Base-by-base conservation (phyloP, 805 yeast species). In the Kluyveromyces lactis region DNA sequence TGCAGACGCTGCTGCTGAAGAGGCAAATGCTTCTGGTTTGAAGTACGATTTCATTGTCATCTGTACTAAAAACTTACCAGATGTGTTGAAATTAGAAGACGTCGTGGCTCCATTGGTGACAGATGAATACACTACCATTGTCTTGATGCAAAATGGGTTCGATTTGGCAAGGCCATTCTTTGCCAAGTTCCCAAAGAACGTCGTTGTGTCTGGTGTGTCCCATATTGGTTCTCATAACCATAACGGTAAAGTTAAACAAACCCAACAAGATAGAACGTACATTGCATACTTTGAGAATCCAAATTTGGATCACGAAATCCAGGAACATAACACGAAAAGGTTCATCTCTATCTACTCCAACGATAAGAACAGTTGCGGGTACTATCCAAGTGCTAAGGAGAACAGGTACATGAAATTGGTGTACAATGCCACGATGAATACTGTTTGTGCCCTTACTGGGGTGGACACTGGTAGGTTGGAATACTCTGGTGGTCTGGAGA, bases 391-490 rank as follows among this genome's bases (percentile, higher is more conserved):
- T 48, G 73, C 71, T 33, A 68, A 68, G 54, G 66, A 55, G 55
- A 65, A 72, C 29, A 66, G 94, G 47, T 80, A 84, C 76, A 63
- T 69, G 41, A 83, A 83, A 55, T 67, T 83, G 45, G 69, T 83
- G 11, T 82, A 81, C 62, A 83, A 82, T 55, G 79, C 84, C 16
- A 63, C 80, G 1, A 64, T 77, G 53, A 83, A 83, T 61, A 71
- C 87, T 5, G 60, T 73, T 4, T 69, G 81, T 43, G 75, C 85
- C 0, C 55, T 80, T 34, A 72, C 80, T 2, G 71, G 72, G 11
- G 57, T 76, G 8, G 86, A 79, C 48, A 67, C 71, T n/a, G 82
- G 80, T 15, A 66, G 82, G 36, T 48, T 75, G 23, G 67, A 60
- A 42, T 54, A 65, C 23, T 55, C 69, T 18, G 77, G 76, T 4